Percentiles rank a stretch among this genome's conserved stretches.
Conservation (phyloP, 2,329 filamentous ascomycete species). For the Fusarium haematococcum region DNA sequence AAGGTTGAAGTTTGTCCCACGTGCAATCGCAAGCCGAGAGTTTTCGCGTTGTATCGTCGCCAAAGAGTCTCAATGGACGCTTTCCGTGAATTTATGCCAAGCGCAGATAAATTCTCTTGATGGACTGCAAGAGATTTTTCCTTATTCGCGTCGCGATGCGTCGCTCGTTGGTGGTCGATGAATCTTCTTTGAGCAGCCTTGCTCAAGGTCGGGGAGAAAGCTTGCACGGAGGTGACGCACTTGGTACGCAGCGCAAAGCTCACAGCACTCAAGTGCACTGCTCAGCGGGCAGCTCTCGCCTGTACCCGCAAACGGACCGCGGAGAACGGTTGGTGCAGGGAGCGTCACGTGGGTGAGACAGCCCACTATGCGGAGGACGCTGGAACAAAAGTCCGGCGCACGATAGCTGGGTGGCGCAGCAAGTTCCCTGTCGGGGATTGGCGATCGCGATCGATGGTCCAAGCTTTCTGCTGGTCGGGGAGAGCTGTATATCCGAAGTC, state of each 20-base stretch:
- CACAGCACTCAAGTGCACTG: slow-evolving; percentile 7
- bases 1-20: slow-evolving; percentile 6
- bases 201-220: slow-evolving; percentile 15
- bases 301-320: slow-evolving; percentile 29
- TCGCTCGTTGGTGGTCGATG: slow-evolving; percentile 16
- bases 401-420: slow-evolving; percentile 21
- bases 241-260: slow-evolving; percentile 30
- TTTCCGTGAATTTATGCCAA: neutral
- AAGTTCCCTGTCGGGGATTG: neutral
- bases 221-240: slow-evolving; percentile 43
- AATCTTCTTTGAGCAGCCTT: slow-evolving; percentile 28
- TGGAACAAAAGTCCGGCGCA: slow-evolving; percentile 31
- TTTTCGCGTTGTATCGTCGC: slow-evolving; percentile 11
- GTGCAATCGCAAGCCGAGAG: slow-evolving; percentile 21
- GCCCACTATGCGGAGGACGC: slow-evolving; percentile 19
- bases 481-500: slow-evolving; percentile 4
- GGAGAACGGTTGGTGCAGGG: neutral
- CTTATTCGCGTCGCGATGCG: slow-evolving; percentile 8
- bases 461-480: slow-evolving; percentile 19
- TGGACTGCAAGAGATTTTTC: neutral
- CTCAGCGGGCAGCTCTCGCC: slow-evolving; percentile 30
- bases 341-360: slow-evolving; percentile 31
- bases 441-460: slow-evolving; percentile 35
- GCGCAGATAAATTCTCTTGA: neutral
- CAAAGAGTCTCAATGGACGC: slow-evolving; percentile 19